Percentiles rank a stretch among this genome's conserved stretches.
These are phyloP conservation scores for Diutina ranongensis DNA, from an alignment of 1,139 yeast species.

Conservation along the genomic window DNA sequence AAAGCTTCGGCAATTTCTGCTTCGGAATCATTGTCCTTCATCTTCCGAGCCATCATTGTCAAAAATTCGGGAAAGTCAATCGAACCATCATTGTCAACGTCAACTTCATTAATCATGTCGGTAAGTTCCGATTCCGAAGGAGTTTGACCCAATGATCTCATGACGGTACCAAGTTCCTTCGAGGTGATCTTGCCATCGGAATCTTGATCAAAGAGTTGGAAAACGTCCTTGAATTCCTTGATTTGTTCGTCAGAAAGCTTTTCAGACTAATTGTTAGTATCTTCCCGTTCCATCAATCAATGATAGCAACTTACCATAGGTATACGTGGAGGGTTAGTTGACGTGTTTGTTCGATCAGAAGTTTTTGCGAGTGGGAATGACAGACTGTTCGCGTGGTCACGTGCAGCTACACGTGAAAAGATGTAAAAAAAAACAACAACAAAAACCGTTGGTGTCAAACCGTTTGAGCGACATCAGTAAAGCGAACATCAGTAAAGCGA, in stretches of 20 bases:
- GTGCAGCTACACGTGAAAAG: background rate
- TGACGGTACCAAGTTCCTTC: slow-evolving; percentile 91
- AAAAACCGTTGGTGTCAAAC: background rate
- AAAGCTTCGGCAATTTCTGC: slow-evolving; percentile 96
- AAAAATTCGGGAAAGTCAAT: slow-evolving; percentile 84
- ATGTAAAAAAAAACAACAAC: too few relatives aligned
- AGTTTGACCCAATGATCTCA: slow-evolving; percentile 95
- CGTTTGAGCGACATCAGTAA: background rate
- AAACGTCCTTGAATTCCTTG: slow-evolving; percentile 95
- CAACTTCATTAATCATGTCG: slow-evolving; percentile 95
- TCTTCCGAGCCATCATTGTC: slow-evolving; percentile 88
- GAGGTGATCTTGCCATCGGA: slow-evolving; percentile 94
- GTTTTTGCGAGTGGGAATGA: background rate
- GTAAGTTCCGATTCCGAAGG: slow-evolving; percentile 94
- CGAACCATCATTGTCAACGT: slow-evolving; percentile 87
- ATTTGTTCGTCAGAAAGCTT: slow-evolving; percentile 93
- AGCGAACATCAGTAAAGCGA: too few relatives aligned
- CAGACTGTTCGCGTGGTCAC: too few relatives aligned
- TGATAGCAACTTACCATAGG: background rate
- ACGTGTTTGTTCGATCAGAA: background rate
- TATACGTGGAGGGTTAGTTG: background rate
- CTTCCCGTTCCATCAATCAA: too few relatives aligned
- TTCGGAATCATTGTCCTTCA: slow-evolving; percentile 93
- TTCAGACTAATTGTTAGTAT: slow-evolving; percentile 41
- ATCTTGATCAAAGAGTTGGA: slow-evolving; percentile 90